phyloP scores from a whole-genome alignment of 176 grass and related monocot species.

The Miscanthus lutarioriparius region DNA sequence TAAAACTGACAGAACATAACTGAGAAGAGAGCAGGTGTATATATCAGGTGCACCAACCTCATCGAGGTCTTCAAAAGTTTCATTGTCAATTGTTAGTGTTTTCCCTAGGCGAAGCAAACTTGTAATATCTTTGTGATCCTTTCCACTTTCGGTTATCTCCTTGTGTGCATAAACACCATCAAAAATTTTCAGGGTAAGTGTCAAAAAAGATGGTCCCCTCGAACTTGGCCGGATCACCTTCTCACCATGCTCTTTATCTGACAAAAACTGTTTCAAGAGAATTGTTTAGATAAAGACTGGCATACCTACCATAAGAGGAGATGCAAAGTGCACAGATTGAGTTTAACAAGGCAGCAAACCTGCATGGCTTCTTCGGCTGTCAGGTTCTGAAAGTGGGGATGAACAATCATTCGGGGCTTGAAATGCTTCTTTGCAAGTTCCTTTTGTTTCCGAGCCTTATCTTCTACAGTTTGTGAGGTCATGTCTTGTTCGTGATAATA shows the following conservation, averaged over 20 bases:
- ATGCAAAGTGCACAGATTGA: not conserved
- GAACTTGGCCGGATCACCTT: constrained; percentile 89
- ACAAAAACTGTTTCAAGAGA: constrained; percentile 63
- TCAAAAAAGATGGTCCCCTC: constrained; percentile 81
- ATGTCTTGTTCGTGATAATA: constrained; percentile 69
- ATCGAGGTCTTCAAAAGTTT: constrained; percentile 99
- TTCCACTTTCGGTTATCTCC: constrained; percentile 92
- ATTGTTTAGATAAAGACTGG: not conserved
- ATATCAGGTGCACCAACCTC: constrained; percentile 61
- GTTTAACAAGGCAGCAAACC: constrained; percentile 42
- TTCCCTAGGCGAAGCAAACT: constrained; percentile 96
- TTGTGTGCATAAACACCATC: constrained; percentile 92
- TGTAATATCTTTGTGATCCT: constrained; percentile 95
- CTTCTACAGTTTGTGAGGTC: constrained; percentile 45
- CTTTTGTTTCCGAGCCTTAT: constrained; percentile 78
- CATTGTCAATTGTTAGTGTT: constrained; percentile 77
- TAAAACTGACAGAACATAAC: not conserved
- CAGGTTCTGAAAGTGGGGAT: constrained; percentile 92
- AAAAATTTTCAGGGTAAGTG: constrained; percentile 85
- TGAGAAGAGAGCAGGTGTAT: not conserved
- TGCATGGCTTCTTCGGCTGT: constrained; percentile 93
- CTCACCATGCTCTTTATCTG: constrained; percentile 87
- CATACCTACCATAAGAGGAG: not conserved
- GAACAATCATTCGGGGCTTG: constrained; percentile 96
- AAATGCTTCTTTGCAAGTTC: constrained; percentile 87